Conservation (phyloP, 2,329 filamentous ascomycete genomes). For the Sordariomycetes sp. region DNA sequence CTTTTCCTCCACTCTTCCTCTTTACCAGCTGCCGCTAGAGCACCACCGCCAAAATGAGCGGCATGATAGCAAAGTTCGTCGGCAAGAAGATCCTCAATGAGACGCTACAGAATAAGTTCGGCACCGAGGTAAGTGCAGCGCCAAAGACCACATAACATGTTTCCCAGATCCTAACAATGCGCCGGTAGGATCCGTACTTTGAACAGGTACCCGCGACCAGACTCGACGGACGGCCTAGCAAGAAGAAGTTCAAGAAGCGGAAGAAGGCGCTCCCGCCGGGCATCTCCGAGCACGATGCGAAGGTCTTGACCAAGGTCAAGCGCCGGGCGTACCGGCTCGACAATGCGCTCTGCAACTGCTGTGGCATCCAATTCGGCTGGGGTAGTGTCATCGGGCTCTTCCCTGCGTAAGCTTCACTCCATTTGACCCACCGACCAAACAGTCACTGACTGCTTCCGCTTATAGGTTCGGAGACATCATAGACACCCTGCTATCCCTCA, state of each 20-base stretch:
- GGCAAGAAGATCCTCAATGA: constrained; percentile 45
- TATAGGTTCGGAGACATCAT: constrained; percentile 60
- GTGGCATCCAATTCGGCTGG: constrained; percentile 81
- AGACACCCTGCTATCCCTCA: constrained; percentile 61
- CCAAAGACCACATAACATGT: not conserved
- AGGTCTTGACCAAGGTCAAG: constrained; percentile 76
- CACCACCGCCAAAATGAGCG: constrained; percentile 28
- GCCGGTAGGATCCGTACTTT: constrained; percentile 71
- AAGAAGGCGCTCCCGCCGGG: constrained; percentile 77
- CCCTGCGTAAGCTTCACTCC: constrained; percentile 50
- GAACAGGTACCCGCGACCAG: constrained; percentile 67
- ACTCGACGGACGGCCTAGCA: constrained; percentile 47
- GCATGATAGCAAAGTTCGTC: constrained; percentile 37
- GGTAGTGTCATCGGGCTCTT: constrained; percentile 73
- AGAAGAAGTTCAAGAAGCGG: constrained; percentile 72
- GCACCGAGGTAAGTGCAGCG: constrained; percentile 30
- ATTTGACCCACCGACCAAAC: not conserved
- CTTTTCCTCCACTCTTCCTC: not conserved
- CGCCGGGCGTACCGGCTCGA: constrained; percentile 76
- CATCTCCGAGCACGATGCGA: constrained; percentile 68
- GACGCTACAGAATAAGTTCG: constrained; percentile 42
- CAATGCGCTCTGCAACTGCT: constrained; percentile 68
- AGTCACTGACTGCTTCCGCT: not conserved
- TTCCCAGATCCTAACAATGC: not conserved
- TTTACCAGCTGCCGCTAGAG: not conserved